Conservation (phyloP, 2,329 filamentous ascomycete genomes). For the Trichoderma cornu-damae region DNA sequence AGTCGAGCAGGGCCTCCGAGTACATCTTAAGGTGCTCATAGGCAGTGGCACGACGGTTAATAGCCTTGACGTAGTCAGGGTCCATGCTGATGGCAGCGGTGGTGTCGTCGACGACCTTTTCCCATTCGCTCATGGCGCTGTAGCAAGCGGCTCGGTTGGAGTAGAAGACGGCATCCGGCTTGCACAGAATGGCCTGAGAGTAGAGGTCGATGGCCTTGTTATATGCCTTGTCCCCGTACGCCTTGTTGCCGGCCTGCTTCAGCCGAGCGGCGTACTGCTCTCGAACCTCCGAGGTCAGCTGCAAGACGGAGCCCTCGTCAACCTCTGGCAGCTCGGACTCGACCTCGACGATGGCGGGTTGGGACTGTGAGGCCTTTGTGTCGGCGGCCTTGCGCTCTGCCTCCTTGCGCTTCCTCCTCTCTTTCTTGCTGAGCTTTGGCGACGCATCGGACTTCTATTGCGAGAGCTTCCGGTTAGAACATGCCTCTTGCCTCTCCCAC, state of each 20-base stretch:
- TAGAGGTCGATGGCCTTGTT: conserved; percentile 91
- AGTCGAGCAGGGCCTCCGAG: conserved; percentile 93
- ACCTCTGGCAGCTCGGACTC: conserved; percentile 67
- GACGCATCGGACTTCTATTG: conserved; percentile 42
- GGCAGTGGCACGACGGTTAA: conserved; percentile 93
- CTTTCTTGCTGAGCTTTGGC: conserved; percentile 82
- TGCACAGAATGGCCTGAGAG: conserved; percentile 92
- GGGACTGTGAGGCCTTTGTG: conserved; percentile 39
- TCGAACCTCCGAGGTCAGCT: conserved; percentile 59
- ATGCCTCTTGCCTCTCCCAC: not conserved
- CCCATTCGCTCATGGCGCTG: conserved; percentile 88
- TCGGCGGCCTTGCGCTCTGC: conserved; percentile 56
- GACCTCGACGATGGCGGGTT: conserved; percentile 49
- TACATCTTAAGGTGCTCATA: conserved; percentile 90
- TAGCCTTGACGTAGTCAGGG: conserved; percentile 92
- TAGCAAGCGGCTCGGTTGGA: conserved; percentile 97
- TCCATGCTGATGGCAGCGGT: conserved; percentile 91
- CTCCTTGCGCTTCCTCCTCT: conserved; percentile 82
- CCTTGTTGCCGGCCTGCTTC: conserved; percentile 93
- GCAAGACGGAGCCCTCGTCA: conserved; percentile 51
- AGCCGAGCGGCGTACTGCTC: conserved; percentile 85
- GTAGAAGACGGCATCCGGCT: conserved; percentile 96
- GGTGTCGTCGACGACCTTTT: conserved; percentile 94
- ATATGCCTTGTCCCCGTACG: conserved; percentile 92
- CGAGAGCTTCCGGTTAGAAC: not conserved